Percentiles rank a stretch among this genome's conserved stretches.
These are phyloP conservation scores for Metschnikowia hibisci DNA, from an alignment of 805 yeast genomes.

Conservation along the genomic window DNA sequence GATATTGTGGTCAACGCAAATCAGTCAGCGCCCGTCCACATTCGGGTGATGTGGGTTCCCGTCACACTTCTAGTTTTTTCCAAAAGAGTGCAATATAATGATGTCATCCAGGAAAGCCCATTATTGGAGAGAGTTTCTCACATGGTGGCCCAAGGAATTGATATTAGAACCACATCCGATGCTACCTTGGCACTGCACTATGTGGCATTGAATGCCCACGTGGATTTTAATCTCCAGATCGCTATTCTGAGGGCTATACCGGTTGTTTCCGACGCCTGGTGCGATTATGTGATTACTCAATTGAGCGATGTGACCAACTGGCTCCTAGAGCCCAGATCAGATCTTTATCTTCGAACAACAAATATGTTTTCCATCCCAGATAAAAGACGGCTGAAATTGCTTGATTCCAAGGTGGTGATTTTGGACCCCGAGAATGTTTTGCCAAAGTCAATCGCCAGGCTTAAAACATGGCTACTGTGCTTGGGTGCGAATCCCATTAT, in stretches of 20 bases:
- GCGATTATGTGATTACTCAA: slow-evolving; percentile 13
- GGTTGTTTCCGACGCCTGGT: slow-evolving; percentile 25
- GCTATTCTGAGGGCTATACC: slow-evolving; percentile 31
- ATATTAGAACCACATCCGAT: slow-evolving; percentile 19
- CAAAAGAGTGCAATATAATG: slow-evolving; percentile 14
- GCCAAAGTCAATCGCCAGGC: slow-evolving; percentile 6
- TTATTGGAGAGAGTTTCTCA: slow-evolving; percentile 8
- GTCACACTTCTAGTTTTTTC: slow-evolving; percentile 16
- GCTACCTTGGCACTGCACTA: slow-evolving; percentile 24
- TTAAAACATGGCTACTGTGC: slow-evolving; percentile 16
- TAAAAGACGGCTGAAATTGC: slow-evolving; percentile 13
- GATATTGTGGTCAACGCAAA: slow-evolving; percentile 16
- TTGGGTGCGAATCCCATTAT: slow-evolving; percentile 8
- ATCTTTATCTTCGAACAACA: slow-evolving; percentile 17
- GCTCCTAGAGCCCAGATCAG: slow-evolving; percentile 18
- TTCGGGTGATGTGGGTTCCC: slow-evolving; percentile 22
- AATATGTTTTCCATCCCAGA: slow-evolving; percentile 13
- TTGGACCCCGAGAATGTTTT: slow-evolving; percentile 4
- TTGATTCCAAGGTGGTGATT: slow-evolving; percentile 12
- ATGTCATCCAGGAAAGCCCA: slow-evolving; percentile 13
- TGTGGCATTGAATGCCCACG: slow-evolving; percentile 14
- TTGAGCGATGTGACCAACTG: slow-evolving; percentile 18
- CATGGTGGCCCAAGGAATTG: slow-evolving; percentile 14
- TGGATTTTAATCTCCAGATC: slow-evolving; percentile 16
- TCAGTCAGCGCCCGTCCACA: slow-evolving; percentile 14